phyloP scores from a whole-genome alignment of 352 stramenopile genomes.

The Thraustotheca clavata region DNA sequence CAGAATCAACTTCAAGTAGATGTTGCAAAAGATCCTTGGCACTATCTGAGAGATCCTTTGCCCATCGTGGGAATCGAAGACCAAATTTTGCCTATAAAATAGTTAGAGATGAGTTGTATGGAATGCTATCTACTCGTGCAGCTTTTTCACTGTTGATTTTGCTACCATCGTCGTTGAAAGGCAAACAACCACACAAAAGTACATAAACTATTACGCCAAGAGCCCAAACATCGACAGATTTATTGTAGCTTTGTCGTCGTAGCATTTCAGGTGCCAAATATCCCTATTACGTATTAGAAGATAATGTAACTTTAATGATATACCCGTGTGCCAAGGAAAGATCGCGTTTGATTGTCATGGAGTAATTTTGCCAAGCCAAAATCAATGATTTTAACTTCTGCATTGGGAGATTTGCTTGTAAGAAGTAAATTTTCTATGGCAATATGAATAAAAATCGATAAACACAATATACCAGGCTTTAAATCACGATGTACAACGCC shows the following conservation, averaged over 20 bases:
- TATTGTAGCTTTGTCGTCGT: constrained; percentile 94
- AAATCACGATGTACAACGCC: constrained; percentile 85
- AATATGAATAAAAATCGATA: neutral
- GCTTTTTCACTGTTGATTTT: constrained; percentile 72
- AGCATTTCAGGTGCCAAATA: constrained; percentile 99
- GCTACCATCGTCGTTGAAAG: constrained; percentile 96
- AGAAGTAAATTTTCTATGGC: constrained; percentile 73
- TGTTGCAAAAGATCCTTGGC: constrained; percentile 73
- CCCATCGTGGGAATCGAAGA: constrained; percentile 92
- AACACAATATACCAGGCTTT: constrained; percentile 50
- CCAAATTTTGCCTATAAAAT: constrained; percentile 82
- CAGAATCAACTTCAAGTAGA: constrained; percentile 56
- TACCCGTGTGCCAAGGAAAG: constrained; percentile 71
- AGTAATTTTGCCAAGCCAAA: constrained; percentile 96
- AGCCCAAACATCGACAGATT: constrained; percentile 96
- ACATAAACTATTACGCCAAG: constrained; percentile 98
- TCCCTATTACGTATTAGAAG: constrained; percentile 36
- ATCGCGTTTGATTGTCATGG: constrained; percentile 70
- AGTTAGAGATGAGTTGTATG: neutral
- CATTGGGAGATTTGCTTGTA: constrained; percentile 63
- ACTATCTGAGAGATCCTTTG: constrained; percentile 72
- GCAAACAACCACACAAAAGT: constrained; percentile 94
- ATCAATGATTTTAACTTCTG: constrained; percentile 97
- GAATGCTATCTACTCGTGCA: constrained; percentile 34
- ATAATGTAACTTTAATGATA: neutral